Conservation (phyloP, 257 asterid genomes). For the Gynochthodes officinalis region DNA sequence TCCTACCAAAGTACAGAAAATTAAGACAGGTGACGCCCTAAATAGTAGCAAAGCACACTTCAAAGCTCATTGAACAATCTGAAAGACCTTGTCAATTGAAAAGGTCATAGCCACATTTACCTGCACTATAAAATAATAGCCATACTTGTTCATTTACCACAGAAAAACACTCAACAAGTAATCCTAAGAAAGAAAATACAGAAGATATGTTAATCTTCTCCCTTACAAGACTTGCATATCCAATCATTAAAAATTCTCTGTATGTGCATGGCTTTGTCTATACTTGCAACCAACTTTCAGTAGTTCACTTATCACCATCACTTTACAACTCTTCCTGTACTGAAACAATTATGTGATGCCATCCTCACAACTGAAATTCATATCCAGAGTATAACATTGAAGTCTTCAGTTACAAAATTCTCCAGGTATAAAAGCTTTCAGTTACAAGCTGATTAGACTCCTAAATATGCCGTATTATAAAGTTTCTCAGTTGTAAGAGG, state of each 20-base stretch:
- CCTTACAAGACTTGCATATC: background rate
- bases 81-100: background rate
- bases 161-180: background rate
- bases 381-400: background rate
- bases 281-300: background rate
- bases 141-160: background rate
- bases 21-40: background rate
- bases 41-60: background rate
- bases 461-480: background rate
- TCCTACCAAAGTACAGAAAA: background rate
- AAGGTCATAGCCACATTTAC: background rate
- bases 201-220: background rate
- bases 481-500: background rate
- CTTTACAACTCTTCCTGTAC: background rate
- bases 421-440: background rate
- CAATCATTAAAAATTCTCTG: background rate
- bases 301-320: background rate
- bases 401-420: background rate
- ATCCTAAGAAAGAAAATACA: background rate
- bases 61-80: constrained; percentile 1
- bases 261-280: background rate
- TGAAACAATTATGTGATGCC: background rate
- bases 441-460: background rate
- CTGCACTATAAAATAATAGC: background rate
- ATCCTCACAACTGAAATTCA: background rate